Evolutionary conservation across 2,329 filamentous ascomycete genomes (phyloP).

Genomic region (Stenocarpella maydis): DNA sequence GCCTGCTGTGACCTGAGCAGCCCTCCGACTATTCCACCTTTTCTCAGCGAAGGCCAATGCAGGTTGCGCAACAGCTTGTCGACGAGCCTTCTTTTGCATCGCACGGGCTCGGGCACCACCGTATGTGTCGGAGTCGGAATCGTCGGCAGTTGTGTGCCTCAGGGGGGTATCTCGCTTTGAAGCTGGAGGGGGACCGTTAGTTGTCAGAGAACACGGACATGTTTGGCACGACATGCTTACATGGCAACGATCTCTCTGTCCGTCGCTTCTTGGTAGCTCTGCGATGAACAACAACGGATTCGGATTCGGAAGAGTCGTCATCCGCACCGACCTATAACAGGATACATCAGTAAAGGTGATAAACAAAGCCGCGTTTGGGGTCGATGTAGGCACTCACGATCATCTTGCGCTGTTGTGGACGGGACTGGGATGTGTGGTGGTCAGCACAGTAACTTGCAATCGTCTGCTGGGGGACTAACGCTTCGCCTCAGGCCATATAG

Average conservation of each 20-base stretch:
- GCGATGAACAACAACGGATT: constrained; percentile 64
- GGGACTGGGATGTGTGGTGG: constrained; percentile 52
- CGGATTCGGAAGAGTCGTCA: constrained; percentile 78
- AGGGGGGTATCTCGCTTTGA: constrained; percentile 68
- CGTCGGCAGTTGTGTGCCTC: constrained; percentile 61
- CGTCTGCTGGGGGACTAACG: constrained; percentile 56
- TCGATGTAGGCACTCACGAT: constrained; percentile 54
- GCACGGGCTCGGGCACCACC: constrained; percentile 77
- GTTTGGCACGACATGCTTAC: constrained; percentile 53
- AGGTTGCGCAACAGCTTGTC: constrained; percentile 73
- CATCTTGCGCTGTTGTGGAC: constrained; percentile 65
- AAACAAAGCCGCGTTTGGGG: background rate
- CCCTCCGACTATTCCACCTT: constrained; percentile 88
- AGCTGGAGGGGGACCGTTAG: constrained; percentile 49
- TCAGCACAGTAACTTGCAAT: constrained; percentile 15
- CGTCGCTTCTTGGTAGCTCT: constrained; percentile 76
- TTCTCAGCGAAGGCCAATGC: constrained; percentile 78
- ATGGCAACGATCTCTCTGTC: constrained; percentile 68
- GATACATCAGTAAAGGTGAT: constrained; percentile 37
- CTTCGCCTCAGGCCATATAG: constrained; percentile 94
- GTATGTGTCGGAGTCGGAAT: constrained; percentile 79
- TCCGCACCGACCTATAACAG: constrained; percentile 57
- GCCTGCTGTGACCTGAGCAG: constrained; percentile 73
- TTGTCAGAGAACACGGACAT: background rate
- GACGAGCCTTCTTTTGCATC: constrained; percentile 78